Evolutionary conservation across 1,284 basidiomycete genomes (phyloP).

Genomic region (Chalciporus sp.): DNA sequence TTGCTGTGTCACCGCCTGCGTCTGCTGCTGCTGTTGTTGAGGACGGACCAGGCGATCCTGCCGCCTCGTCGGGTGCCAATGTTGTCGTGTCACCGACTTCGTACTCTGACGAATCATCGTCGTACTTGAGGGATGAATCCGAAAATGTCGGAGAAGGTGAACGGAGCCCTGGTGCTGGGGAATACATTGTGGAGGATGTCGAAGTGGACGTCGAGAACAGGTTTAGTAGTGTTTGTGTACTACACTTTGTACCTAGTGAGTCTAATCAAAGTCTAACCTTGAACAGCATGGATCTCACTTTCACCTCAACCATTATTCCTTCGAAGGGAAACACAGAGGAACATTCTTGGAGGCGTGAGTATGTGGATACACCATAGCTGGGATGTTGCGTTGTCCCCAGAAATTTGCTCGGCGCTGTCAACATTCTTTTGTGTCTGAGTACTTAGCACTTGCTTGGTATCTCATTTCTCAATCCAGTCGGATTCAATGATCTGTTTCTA

Average conservation of each 20-base stretch:
- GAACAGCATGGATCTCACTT: too few species aligned
- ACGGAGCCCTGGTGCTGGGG: constrained; percentile 23
- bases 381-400: too few species aligned
- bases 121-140: constrained; percentile 27
- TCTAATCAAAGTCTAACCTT: too few species aligned
- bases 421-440: too few species aligned
- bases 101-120: constrained; percentile 30
- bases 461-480: too few species aligned
- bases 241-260: not conserved
- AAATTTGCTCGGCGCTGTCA: too few species aligned
- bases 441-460: too few species aligned
- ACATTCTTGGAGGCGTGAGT: too few species aligned
- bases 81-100: constrained; percentile 13
- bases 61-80: constrained; percentile 15
- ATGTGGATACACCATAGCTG: too few species aligned
- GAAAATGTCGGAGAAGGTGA: constrained; percentile 38
- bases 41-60: constrained; percentile 32
- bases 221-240: not conserved
- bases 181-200: constrained; percentile 28
- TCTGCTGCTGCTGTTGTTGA: constrained; percentile 13
- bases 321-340: too few species aligned
- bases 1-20: constrained; percentile 48
- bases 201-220: constrained; percentile 2
- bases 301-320: too few species aligned
- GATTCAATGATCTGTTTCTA: too few species aligned